A percentile compares a stretch with the other conserved stretches of the same genome.
These are phyloP conservation scores for Phytophthora tentaculata DNA, from an alignment of 352 stramenopile species.

Conservation along the genomic window DNA sequence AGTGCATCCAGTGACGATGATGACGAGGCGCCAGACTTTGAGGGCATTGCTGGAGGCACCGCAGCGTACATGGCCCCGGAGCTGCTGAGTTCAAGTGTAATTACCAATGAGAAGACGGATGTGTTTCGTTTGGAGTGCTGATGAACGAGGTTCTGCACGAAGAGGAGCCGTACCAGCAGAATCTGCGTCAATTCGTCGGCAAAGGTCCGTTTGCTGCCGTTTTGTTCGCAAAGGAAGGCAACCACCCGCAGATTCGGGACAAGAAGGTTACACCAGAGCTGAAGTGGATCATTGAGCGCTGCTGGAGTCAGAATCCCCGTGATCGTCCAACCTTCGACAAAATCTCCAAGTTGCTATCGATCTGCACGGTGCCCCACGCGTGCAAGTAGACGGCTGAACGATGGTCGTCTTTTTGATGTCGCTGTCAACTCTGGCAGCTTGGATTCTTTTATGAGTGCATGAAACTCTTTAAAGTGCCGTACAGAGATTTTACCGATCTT, in stretches of 20 bases:
- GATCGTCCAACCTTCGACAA: slow-evolving; percentile 31
- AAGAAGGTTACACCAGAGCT: slow-evolving; percentile 34
- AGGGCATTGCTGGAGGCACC: slow-evolving; percentile 44
- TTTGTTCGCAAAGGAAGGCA: slow-evolving; percentile 36
- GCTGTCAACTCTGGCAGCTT: slow-evolving; percentile 8
- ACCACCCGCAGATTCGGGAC: slow-evolving; percentile 31
- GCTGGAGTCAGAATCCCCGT: slow-evolving; percentile 27
- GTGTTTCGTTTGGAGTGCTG: slow-evolving; percentile 49
- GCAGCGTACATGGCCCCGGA: slow-evolving; percentile 65
- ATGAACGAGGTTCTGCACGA: slow-evolving; percentile 55
- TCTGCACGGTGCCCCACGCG: slow-evolving; percentile 31
- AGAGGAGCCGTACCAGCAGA: slow-evolving; percentile 49
- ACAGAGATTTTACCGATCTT: slow-evolving; percentile 36
- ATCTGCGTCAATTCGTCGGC: slow-evolving; percentile 40
- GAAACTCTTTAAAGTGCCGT: slow-evolving; percentile 29
- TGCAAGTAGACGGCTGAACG: slow-evolving; percentile 21
- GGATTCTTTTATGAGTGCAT: slow-evolving; percentile 30
- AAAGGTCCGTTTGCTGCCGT: slow-evolving; percentile 41
- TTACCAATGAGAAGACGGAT: slow-evolving; percentile 44
- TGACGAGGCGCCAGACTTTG: slow-evolving; percentile 32
- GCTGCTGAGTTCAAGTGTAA: slow-evolving; percentile 28
- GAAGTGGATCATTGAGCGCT: slow-evolving; percentile 27
- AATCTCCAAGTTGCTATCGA: slow-evolving; percentile 26
- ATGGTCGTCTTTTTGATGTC: slow-evolving; percentile 16
- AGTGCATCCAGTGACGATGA: slow-evolving; percentile 9